These are phyloP conservation scores for Dendrocalamus sinicus DNA, from an alignment of 176 grass and related monocot species.

Conservation along the genomic window DNA sequence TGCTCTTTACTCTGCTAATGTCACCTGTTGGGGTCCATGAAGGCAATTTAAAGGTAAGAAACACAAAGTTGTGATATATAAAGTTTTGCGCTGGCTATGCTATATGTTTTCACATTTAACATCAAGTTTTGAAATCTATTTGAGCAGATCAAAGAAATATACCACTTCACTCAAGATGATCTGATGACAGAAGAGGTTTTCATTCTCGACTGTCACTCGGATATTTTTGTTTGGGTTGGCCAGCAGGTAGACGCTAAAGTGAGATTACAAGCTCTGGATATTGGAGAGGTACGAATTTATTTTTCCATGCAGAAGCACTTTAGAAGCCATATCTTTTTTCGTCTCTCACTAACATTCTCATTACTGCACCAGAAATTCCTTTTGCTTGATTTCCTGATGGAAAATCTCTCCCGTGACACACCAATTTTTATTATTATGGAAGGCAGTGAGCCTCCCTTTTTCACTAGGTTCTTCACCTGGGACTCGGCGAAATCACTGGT, in stretches of 20 bases:
- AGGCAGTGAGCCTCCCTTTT: constrained; percentile 82
- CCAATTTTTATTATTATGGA: constrained; percentile 73
- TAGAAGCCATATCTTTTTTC: background rate
- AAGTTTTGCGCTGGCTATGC: constrained; percentile 1
- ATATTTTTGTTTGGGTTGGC: constrained; percentile 90
- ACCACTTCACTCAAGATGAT: constrained; percentile 95
- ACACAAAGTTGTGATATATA: background rate
- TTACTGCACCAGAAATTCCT: constrained; percentile 77
- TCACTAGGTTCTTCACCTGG: constrained; percentile 92
- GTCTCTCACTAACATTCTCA: constrained; percentile 38
- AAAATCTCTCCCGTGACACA: constrained; percentile 78
- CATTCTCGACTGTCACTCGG: constrained; percentile 75
- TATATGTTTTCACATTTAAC: constrained; percentile 12
- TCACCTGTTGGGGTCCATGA: constrained; percentile 44
- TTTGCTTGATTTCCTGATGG: constrained; percentile 80
- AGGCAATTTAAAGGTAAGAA: constrained; percentile 76
- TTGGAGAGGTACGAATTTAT: constrained; percentile 70
- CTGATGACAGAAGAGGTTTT: constrained; percentile 93
- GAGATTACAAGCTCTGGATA: constrained; percentile 72
- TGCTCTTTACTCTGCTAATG: constrained; percentile 26
- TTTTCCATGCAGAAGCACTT: constrained; percentile 27
- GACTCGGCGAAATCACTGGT: constrained; percentile 82
- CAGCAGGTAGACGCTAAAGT: constrained; percentile 79
- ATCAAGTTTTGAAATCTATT: constrained; percentile 30
- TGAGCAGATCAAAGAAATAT: constrained; percentile 80